Percentiles rank a stretch among this genome's conserved stretches.
Evolutionary conservation across 805 yeast genomes (phyloP).

Genomic region (Maudiozyma saulgeensis): DNA sequence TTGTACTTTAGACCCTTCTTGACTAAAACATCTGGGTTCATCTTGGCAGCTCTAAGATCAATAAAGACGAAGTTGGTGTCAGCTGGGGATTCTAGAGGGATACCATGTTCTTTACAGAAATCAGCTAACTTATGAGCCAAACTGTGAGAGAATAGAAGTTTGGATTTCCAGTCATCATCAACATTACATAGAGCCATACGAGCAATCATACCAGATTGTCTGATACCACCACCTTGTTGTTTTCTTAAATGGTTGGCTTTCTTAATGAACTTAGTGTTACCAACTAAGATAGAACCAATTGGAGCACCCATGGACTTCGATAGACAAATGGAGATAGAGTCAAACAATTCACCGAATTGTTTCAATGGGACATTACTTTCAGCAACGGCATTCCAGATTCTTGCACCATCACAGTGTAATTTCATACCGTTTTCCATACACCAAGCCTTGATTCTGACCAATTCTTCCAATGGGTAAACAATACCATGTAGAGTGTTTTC

Average conservation of each 20-base stretch:
- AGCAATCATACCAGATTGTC: slow-evolving; percentile 78
- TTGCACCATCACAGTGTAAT: slow-evolving; percentile 90
- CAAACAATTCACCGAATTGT: slow-evolving; percentile 70
- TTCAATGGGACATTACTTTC: slow-evolving; percentile 52
- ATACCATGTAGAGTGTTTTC: slow-evolving; percentile 87
- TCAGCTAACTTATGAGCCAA: slow-evolving; percentile 43
- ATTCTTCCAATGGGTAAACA: slow-evolving; percentile 70
- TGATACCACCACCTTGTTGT: slow-evolving; percentile 87
- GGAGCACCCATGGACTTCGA: slow-evolving; percentile 93
- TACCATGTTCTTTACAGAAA: slow-evolving; percentile 44
- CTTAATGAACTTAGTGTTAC: slow-evolving; percentile 45
- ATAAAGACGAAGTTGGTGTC: slow-evolving; percentile 79
- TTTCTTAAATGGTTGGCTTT: slow-evolving; percentile 80
- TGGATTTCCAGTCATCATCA: slow-evolving; percentile 63
- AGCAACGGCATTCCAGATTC: slow-evolving; percentile 83
- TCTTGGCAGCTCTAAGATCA: slow-evolving; percentile 43
- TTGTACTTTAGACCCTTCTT: slow-evolving; percentile 49
- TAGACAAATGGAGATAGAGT: slow-evolving; percentile 80
- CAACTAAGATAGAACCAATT: slow-evolving; percentile 80
- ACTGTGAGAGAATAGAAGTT: slow-evolving; percentile 38
- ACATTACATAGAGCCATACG: slow-evolving; percentile 75
- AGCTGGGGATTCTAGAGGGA: slow-evolving; percentile 60
- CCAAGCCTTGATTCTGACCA: slow-evolving; percentile 59
- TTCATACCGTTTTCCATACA: slow-evolving; percentile 49
- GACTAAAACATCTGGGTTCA: slow-evolving; percentile 47